These are phyloP conservation scores for Xylaria palmicola DNA, from an alignment of 495 filamentous ascomycete genomes.

Conservation along the genomic window DNA sequence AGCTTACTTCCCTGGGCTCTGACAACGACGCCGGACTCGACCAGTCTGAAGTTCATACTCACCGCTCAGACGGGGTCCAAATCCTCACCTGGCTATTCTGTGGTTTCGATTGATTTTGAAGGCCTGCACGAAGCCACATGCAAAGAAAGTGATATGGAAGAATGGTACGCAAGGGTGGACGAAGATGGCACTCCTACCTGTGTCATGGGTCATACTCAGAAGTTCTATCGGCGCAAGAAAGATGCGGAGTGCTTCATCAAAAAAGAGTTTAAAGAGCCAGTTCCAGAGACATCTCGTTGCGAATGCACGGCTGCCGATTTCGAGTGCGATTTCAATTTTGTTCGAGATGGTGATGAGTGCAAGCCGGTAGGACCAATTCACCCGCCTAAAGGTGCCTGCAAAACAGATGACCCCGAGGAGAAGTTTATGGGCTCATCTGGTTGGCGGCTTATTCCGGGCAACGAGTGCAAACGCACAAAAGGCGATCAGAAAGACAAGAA, in stretches of 20 bases:
- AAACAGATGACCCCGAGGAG: constrained; percentile 55
- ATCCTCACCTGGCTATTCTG: constrained; percentile 46
- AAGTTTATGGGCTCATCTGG: constrained; percentile 83
- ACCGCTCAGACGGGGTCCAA: constrained; percentile 48
- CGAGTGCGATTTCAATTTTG: constrained; percentile 92
- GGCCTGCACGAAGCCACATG: constrained; percentile 80
- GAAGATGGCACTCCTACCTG: constrained; percentile 78
- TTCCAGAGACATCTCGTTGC: constrained; percentile 64
- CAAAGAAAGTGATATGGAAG: constrained; percentile 75
- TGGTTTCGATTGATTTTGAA: constrained; percentile 79
- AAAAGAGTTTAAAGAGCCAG: constrained; percentile 74
- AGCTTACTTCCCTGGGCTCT: constrained; percentile 64
- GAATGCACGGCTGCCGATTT: constrained; percentile 80
- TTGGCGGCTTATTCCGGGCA: constrained; percentile 89
- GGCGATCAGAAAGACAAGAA: constrained; percentile 59
- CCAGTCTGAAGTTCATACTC: constrained; percentile 83
- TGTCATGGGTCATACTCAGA: constrained; percentile 93
- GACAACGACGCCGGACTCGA: constrained; percentile 86
- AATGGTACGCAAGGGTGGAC: constrained; percentile 81
- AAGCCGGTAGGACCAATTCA: constrained; percentile 48
- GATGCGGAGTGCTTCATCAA: constrained; percentile 87
- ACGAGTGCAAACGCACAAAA: constrained; percentile 66
- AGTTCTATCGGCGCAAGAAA: constrained; percentile 74
- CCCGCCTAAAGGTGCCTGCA: constrained; percentile 64
- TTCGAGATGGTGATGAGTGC: constrained; percentile 61